Evolutionary conservation across 108 stramenopile genomes (phyloP).

Genomic region (Cyclotella cryptica): DNA sequence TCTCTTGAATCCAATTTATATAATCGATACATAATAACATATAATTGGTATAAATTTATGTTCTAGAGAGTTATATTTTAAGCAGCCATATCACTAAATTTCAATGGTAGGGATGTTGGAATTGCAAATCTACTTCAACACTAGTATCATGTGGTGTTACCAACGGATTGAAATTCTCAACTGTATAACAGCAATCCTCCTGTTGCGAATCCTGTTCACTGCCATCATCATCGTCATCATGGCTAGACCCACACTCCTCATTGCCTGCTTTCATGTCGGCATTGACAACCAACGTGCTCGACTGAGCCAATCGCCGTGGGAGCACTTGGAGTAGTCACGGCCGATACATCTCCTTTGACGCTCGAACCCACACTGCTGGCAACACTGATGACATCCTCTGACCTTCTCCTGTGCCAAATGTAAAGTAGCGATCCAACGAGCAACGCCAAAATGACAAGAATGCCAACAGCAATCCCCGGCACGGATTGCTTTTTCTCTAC

Average conservation of each 20-base stretch:
- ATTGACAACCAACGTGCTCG: not conserved
- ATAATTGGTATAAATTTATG: too few relatives aligned
- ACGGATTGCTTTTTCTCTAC: not conserved
- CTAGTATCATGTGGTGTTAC: not conserved
- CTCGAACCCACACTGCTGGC: not conserved
- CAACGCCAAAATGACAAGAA: not conserved
- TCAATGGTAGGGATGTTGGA: conserved; percentile 1
- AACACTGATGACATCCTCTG: not conserved
- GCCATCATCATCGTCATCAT: not conserved
- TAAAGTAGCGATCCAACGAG: not conserved
- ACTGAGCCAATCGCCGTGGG: conserved; percentile 16
- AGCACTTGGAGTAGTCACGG: not conserved
- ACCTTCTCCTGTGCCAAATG: not conserved
- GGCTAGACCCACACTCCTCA: not conserved
- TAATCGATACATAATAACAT: too few relatives aligned
- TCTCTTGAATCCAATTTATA: too few relatives aligned
- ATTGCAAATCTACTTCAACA: conserved; percentile 10
- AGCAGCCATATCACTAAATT: too few relatives aligned
- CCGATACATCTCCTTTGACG: not conserved
- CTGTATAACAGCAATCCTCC: too few relatives aligned
- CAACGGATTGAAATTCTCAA: not conserved
- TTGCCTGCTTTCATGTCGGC: not conserved
- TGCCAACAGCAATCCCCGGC: not conserved
- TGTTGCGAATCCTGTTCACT: too few relatives aligned
- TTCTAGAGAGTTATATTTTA: too few relatives aligned